Evolutionary conservation across 2,329 filamentous ascomycete genomes (phyloP).

Genomic region (Penicillium concentricum): DNA sequence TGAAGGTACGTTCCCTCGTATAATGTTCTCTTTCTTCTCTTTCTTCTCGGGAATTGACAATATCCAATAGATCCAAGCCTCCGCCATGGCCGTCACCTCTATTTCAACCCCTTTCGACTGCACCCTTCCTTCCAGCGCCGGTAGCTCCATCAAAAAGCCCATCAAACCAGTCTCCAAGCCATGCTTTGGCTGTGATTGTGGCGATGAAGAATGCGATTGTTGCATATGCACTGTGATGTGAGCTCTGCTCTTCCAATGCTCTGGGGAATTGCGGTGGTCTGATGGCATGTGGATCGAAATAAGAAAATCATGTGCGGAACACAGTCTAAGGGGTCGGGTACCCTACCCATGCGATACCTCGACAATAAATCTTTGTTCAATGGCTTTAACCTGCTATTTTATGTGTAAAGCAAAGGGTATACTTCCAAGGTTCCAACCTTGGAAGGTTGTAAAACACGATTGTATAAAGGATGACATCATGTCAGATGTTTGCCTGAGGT

Average conservation of each 20-base stretch:
- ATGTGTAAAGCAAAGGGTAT: too few relatives aligned
- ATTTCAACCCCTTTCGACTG: conserved; percentile 30
- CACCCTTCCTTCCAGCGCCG: conserved; percentile 37
- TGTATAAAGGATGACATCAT: too few relatives aligned
- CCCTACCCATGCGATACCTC: too few relatives aligned
- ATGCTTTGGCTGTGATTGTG: conserved; percentile 44
- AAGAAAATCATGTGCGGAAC: neutral
- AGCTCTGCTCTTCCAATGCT: too few relatives aligned
- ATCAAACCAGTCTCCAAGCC: conserved; percentile 42
- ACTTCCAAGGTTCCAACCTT: too few relatives aligned
- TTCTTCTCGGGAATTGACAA: neutral
- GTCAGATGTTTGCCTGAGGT: neutral
- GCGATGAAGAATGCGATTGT: conserved; percentile 43
- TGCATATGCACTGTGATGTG: conserved; percentile 45
- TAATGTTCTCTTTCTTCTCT: too few relatives aligned
- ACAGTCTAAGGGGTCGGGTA: neutral
- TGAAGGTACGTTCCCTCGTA: neutral
- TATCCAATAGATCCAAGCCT: neutral
- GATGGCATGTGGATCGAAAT: neutral
- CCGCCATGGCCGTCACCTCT: conserved; percentile 16
- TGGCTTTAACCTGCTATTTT: too few relatives aligned
- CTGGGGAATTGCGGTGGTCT: too few relatives aligned
- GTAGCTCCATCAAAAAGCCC: conserved; percentile 37
- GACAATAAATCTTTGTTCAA: too few relatives aligned
- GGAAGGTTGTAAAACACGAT: too few relatives aligned